Evolutionary conservation across 2,329 filamentous ascomycete genomes (phyloP), one percentile per base, ranked within the genome.

Genomic region (Alternaria sp.): DNA sequence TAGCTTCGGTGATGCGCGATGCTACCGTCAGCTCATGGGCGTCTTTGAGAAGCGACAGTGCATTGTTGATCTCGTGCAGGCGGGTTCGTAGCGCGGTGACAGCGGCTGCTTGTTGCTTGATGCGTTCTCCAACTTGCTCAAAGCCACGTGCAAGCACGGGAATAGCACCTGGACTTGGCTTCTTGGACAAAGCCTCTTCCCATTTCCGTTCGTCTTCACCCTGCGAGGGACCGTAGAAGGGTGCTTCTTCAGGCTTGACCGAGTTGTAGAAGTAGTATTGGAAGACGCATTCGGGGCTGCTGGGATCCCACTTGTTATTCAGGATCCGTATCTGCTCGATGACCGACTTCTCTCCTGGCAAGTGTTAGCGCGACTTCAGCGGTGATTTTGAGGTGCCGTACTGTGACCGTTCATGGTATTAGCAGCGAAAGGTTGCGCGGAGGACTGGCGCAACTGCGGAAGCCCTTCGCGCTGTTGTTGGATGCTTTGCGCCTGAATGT

Each of bases 251-350:
- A 73, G 91, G 88, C 67, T 91, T 89, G 66, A 94, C 92, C 69
- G 92, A 89, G 82, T 96, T 96, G 85, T 96, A 96, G 79, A 96
- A 93, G 83, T 95, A 95, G 75, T 92, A 85, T 79, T 93, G 91
- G 82, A 96, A 93, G 26, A 87, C 88, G 72, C 91, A 94, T 75
- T 88, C 88, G 21, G 88, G 85, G 77, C 85, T 87, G 25, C 85
- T 80, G 1, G 91, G 89, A 65, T 92, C 86, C 92, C 92, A 96
- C 81, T 94, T 94, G 64, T 88, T 84, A 56, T 88, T 83, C 44
- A 96, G 85, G 25, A 89, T 84, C 64, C 86, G 84, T 78, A 94
- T 92, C 78, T 95, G 92, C 61, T 94, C 90, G 20, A 88, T 85
- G 47, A 94, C 87, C 51, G 89, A 88, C 78, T 93, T 93, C 76